Evolutionary conservation across 106 monocot species (phyloP).

Genomic region (Acorus calamus): DNA sequence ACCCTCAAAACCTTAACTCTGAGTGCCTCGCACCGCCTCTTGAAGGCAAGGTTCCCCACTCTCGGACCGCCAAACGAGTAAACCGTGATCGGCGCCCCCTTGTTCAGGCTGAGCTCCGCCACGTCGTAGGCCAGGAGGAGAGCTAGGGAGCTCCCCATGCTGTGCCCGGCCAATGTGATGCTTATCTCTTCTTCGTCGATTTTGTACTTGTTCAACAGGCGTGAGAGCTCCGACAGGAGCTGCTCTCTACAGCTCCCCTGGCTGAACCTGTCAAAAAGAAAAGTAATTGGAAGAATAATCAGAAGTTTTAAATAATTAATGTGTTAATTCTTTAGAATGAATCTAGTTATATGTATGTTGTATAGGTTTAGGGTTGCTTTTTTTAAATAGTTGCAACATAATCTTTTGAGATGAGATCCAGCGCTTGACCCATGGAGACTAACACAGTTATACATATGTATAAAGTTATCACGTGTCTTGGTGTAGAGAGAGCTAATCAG

Average conservation of each 20-base stretch:
- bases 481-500: no score
- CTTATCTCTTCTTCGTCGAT: conserved; percentile 12
- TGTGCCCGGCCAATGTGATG: conserved; percentile 20
- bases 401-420: no score
- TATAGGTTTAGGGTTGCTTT: no score
- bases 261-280: conserved; percentile 1
- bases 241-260: conserved; percentile 24
- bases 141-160: conserved; percentile 29
- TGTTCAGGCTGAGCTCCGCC: conserved; percentile 20
- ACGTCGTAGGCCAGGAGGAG: conserved; percentile 21
- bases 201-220: conserved; percentile 7
- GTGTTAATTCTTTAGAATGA: no score
- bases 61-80: conserved; percentile 26
- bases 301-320: no score
- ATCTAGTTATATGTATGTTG: no score
- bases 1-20: conserved; percentile 35
- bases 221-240: conserved; percentile 11
- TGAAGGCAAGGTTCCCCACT: conserved; percentile 22
- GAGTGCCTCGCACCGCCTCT: conserved; percentile 26
- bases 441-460: no score
- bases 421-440: no score
- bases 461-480: no score
- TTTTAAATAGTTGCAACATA: no score
- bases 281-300: no score
- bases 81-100: conserved; percentile 14